phyloP scores from a whole-genome alignment of 2,329 filamentous ascomycete genomes.

The Penicillium oxalicum region DNA sequence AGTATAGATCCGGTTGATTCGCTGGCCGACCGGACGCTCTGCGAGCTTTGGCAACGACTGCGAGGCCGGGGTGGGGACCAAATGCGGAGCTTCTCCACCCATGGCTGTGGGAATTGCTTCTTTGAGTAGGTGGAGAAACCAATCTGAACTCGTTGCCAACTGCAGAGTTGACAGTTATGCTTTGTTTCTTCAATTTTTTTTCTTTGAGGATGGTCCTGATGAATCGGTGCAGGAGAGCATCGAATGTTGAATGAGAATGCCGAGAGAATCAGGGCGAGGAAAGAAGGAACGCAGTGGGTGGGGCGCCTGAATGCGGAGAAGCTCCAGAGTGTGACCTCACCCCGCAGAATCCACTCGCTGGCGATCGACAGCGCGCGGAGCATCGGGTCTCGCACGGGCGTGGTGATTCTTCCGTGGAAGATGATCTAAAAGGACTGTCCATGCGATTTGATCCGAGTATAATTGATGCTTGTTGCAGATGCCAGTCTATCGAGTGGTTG shows the following conservation, averaged over 20 bases:
- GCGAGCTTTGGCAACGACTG: constrained; percentile 47
- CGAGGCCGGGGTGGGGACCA: constrained; percentile 24
- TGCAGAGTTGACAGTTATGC: too few relatives aligned
- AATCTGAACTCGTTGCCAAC: too few relatives aligned
- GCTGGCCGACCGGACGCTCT: constrained; percentile 60
- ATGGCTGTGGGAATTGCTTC: constrained; percentile 16
- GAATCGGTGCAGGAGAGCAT: not conserved
- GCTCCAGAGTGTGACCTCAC: not conserved
- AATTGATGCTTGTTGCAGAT: too few relatives aligned
- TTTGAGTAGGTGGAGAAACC: not conserved
- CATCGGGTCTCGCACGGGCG: not conserved
- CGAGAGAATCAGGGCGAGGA: not conserved
- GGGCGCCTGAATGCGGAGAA: constrained; percentile 1
- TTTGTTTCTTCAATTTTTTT: too few relatives aligned
- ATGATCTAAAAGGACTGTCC: not conserved
- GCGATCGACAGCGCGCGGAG: not conserved
- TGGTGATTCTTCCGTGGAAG: not conserved
- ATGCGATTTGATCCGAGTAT: too few relatives aligned
- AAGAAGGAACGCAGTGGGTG: not conserved
- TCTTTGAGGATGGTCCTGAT: not conserved
- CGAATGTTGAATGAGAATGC: not conserved
- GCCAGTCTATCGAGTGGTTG: too few relatives aligned
- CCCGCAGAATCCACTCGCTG: not conserved
- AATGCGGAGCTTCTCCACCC: constrained; percentile 34
- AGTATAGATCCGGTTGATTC: constrained; percentile 79